Base-by-base conservation (phyloP, 176 grass and related monocot species). In the Rhynchospora tenuis region DNA sequence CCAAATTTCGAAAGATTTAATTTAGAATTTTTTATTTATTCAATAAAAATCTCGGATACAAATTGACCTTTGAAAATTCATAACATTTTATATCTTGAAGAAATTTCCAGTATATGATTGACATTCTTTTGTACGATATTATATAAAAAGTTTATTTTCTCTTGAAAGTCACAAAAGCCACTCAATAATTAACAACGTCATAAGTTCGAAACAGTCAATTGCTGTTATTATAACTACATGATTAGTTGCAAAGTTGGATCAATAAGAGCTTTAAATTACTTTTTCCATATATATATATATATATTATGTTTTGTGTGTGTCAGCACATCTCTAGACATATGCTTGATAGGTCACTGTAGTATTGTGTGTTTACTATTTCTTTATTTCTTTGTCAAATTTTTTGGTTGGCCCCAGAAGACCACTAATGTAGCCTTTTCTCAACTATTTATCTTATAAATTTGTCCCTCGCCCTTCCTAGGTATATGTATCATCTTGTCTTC, bases 401-500 rank as follows among this genome's bases (percentile, higher is more conserved):
- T 19, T 33, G 3, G 13, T 15, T 43, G 29, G 44, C 38, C 78
- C 79, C 79, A 75, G 38, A 64, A 81, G 59, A 81, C n/a, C 79
- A 65, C 79, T 81, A 51, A 80, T 48, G 42, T 47, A 65, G 44
- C 43, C 61, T 64, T 79, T 59, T 59, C 79, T 81, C 46, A 38
- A 63, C 31, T 46, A 64, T 81, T 81, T 64, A 81, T 81, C 79
- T 81, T 81, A 43, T 81, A 62, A 81, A 62, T 81, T 27, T 50
- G 59, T 63, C 33, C 27, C 43, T 81, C 56, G 11, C 64, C 42
- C 47, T 51, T 33, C 74, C 54, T 80, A 80, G 78, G 78, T 61
- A 60, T 80, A 80, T 60, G 78, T 12, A 80, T 59, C 45, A 59
- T 80, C 54, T 80, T 80, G 57, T 79, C 52, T 13, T 79, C 50